phyloP scores from a whole-genome alignment of 2,329 filamentous ascomycete genomes.

The Fusarium tupiense region DNA sequence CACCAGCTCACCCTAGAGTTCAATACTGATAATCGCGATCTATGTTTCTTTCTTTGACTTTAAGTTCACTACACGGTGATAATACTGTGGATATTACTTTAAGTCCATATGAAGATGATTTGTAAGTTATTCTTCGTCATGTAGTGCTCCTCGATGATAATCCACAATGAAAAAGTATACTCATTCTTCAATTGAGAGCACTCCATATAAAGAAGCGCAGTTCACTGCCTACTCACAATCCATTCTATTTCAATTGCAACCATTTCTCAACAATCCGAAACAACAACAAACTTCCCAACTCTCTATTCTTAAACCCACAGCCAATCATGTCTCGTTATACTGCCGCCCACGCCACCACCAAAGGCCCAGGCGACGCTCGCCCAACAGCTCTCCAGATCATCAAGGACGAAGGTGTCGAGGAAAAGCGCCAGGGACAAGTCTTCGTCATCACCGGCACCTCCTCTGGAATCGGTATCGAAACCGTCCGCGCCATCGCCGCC shows the following conservation, averaged over 20 bases:
- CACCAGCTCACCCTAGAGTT: neutral
- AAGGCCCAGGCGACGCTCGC: slow-evolving; percentile 45
- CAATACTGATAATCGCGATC: accelerated
- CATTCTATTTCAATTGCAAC: accelerated
- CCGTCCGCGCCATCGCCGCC: slow-evolving; percentile 52
- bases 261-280: accelerated
- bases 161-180: neutral
- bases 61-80: neutral
- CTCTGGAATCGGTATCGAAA: slow-evolving; percentile 56
- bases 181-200: accelerated
- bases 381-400: slow-evolving; percentile 53
- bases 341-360: neutral
- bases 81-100: accelerated
- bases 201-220: accelerated
- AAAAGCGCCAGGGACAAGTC: slow-evolving; percentile 47
- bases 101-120: neutral
- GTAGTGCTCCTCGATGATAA: accelerated
- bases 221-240: too few species aligned
- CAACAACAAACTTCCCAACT: accelerated
- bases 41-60: neutral
- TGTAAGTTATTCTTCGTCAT: neutral
- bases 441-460: slow-evolving; percentile 55
- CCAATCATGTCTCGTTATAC: slow-evolving; percentile 11
- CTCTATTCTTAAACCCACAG: accelerated
- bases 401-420: slow-evolving; percentile 46